phyloP scores from a whole-genome alignment of 306 rosid genomes.

The Cicer yamashitae region DNA sequence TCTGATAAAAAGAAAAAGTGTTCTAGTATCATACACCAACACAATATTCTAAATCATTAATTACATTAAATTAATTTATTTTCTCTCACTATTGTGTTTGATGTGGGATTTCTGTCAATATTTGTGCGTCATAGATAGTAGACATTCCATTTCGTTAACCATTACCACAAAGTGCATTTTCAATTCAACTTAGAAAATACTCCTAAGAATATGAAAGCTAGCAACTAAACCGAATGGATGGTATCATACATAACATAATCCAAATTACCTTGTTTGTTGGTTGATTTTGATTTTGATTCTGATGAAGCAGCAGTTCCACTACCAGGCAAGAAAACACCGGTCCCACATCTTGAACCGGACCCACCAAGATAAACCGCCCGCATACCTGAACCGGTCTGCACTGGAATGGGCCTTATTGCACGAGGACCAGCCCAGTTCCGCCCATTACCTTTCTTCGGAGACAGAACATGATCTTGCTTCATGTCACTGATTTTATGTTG shows the following conservation, averaged over 20 bases:
- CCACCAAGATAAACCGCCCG: slow-evolving; percentile 52
- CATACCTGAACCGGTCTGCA: slow-evolving; percentile 51
- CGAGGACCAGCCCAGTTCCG: slow-evolving; percentile 28
- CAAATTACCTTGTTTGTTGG: slow-evolving; percentile 45
- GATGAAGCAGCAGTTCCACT: slow-evolving; percentile 46
- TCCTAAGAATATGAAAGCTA: too few species aligned
- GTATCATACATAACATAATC: neutral
- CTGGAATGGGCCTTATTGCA: neutral
- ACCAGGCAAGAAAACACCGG: slow-evolving; percentile 83
- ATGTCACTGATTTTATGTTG: neutral
- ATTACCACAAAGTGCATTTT: neutral
- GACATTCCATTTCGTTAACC: slow-evolving; percentile 41
- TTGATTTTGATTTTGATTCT: slow-evolving; percentile 41
- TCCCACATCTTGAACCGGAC: slow-evolving; percentile 59
- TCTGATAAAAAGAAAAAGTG: too few species aligned
- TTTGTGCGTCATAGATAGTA: neutral
- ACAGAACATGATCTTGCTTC: neutral
- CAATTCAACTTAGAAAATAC: too few species aligned
- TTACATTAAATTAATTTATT: too few species aligned
- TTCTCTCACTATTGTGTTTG: too few species aligned
- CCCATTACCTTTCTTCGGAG: slow-evolving; percentile 38
- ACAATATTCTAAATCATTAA: too few species aligned
- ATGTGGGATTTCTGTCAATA: too few species aligned
- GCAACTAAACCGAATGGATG: slow-evolving; percentile 2
- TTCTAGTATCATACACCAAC: too few species aligned